Base-by-base conservation (phyloP, 2,329 filamentous ascomycete genomes). In the Bipolaris zeicola region DNA sequence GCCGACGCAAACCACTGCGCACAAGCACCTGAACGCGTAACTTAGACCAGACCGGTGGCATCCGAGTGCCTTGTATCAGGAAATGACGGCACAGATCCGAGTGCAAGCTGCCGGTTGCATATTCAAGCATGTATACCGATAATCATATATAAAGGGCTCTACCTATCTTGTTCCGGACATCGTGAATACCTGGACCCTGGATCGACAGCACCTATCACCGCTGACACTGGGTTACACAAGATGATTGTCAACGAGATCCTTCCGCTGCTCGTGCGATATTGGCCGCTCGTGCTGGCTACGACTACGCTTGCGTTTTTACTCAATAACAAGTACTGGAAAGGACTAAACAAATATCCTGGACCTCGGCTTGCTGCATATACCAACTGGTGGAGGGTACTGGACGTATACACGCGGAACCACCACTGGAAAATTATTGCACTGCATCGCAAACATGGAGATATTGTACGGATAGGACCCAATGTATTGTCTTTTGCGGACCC, bases 381-480 rank as follows among this genome's bases (percentile, higher is more conserved):
- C 11, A 85, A 94, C 69, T 87, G 85, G 82, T 94, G 90, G 90
- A 82, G 90, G 18, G 85, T 92, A 60, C 82, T 83, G 67, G 88
- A 92, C 65, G 89, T 90, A 1, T 86, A 82, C 54, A 80, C 82
- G 7, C 82, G 85, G 47, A 80, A 85, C 37, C 84, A 90, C 3
- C 88, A 95, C 56, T 76, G 84, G 60, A 91, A 88, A 0, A 87
- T 90, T 58, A 82, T 88, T 42, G 80, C 76, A 7, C 80, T 95
- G 0, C 91, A 95, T 71, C 81, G 82, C 13, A 82, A 90, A 65
- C 82, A 91, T 76, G 91, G 91, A 44, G 85, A 89, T 68, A 81
- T 94, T 2, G 89, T 95, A 1, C 83, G 91, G 1, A 76, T 92
- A 3, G 91, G 90, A 0, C 91, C 91, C 1, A 92, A 92, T 61